Conservation (phyloP, 1,284 basidiomycete genomes). For the Heterobasidion annosum region DNA sequence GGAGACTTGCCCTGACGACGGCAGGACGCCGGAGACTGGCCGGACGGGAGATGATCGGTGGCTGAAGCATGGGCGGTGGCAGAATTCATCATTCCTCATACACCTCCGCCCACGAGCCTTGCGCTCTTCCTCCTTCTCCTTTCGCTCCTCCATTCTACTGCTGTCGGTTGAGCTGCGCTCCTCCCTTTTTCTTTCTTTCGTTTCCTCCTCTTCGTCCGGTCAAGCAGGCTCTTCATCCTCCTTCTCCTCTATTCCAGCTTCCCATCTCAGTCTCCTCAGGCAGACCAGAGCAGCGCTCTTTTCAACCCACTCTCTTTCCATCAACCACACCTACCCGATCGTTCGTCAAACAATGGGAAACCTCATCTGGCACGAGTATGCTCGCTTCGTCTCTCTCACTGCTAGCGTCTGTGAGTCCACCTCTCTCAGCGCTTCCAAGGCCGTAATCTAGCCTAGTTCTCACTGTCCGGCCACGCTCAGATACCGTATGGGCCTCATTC, state of each 20-base stretch:
- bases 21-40: background rate
- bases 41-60: background rate
- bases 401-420: conserved; percentile 64
- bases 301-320: conserved; percentile 10
- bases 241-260: background rate
- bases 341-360: conserved; percentile 54
- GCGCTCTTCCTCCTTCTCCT: background rate
- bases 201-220: conserved; percentile 8
- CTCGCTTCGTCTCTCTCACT: conserved; percentile 62
- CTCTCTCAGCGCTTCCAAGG: background rate
- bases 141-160: conserved; percentile 10
- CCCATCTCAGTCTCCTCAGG: conserved; percentile 3
- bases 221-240: conserved; percentile 2
- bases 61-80: background rate
- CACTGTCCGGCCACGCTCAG: conserved; percentile 26
- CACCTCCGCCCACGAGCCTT: background rate
- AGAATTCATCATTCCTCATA: background rate
- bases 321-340: background rate
- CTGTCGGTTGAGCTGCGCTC: conserved; percentile 47
- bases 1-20: background rate
- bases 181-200: conserved; percentile 18
- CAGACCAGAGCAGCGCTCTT: conserved; percentile 22
- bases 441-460: background rate
- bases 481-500: conserved; percentile 71
- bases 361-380: conserved; percentile 76